These are phyloP conservation scores for Pythium phragmiticola DNA, from an alignment of 352 stramenopile genomes.

Conservation along the genomic window DNA sequence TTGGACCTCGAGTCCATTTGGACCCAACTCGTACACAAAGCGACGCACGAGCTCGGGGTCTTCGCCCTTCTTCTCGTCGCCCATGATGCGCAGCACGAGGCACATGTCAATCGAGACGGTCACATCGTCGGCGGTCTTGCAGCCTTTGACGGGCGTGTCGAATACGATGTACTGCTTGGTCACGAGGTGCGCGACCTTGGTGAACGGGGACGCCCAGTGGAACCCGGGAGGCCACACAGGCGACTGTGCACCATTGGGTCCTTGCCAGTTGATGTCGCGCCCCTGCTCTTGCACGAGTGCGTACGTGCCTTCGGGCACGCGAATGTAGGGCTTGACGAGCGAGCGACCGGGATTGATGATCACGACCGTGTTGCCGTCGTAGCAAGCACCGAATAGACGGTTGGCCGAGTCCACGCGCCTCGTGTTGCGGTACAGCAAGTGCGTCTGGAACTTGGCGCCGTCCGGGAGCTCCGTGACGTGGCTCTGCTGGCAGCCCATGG, in stretches of 20 bases:
- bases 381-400: slow-evolving; percentile 74
- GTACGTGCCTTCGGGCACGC: slow-evolving; percentile 87
- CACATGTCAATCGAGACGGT: slow-evolving; percentile 87
- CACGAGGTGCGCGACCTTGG: slow-evolving; percentile 84
- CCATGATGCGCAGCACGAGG: slow-evolving; percentile 89
- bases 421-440: slow-evolving; percentile 62
- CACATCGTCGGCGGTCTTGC: slow-evolving; percentile 88
- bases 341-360: slow-evolving; percentile 68
- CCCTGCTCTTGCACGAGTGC: slow-evolving; percentile 88
- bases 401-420: slow-evolving; percentile 68
- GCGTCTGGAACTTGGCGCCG: slow-evolving; percentile 44
- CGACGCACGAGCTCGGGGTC: slow-evolving; percentile 80
- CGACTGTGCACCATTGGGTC: slow-evolving; percentile 48
- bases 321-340: slow-evolving; percentile 75
- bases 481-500: slow-evolving; percentile 22
- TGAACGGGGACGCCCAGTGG: slow-evolving; percentile 70
- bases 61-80: slow-evolving; percentile 76
- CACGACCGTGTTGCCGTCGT: slow-evolving; percentile 79
- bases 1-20: slow-evolving; percentile 83
- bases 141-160: slow-evolving; percentile 86
- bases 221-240: slow-evolving; percentile 81
- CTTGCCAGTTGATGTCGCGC: slow-evolving; percentile 61
- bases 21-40: slow-evolving; percentile 88
- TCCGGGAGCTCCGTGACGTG: slow-evolving; percentile 9
- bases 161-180: slow-evolving; percentile 90